Conservation (phyloP, 768 basidiomycete genomes). For the Trametes sanguinea region DNA sequence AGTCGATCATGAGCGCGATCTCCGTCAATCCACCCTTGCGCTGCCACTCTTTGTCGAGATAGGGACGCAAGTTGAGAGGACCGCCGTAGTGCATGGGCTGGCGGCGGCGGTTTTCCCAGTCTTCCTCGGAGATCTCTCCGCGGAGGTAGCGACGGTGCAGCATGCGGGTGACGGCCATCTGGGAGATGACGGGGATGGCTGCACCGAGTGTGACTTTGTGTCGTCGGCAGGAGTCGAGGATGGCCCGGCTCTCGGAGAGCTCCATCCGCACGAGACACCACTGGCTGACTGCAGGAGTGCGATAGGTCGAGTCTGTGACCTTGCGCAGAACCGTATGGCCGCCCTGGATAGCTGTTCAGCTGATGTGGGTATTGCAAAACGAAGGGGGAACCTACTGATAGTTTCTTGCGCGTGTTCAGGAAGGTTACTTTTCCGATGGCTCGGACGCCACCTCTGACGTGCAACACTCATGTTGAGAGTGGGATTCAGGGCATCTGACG, state of each 20-base stretch:
- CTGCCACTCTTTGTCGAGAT: conserved; percentile 50
- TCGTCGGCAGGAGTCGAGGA: conserved; percentile 43
- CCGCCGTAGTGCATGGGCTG: conserved; percentile 52
- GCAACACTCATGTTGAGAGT: conserved; percentile 35
- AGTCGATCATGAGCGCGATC: conserved; percentile 45
- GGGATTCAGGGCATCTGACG: conserved; percentile 43
- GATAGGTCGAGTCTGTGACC: conserved; percentile 35
- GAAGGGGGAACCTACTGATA: conserved; percentile 35
- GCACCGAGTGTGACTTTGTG: conserved; percentile 52
- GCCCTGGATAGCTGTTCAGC: conserved; percentile 40
- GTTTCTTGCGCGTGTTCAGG: conserved; percentile 35
- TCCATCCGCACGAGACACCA: conserved; percentile 37
- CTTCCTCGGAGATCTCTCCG: conserved; percentile 49
- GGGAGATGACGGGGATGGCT: conserved; percentile 49
- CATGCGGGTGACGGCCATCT: conserved; percentile 54
- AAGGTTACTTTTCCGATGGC: conserved; percentile 45
- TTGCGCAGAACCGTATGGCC: conserved; percentile 57
- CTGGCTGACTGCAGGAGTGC: conserved; percentile 29
- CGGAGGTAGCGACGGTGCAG: conserved; percentile 48
- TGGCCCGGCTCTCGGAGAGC: conserved; percentile 31
- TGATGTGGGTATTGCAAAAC: no score
- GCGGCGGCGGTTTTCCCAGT: conserved; percentile 53
- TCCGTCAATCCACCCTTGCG: conserved; percentile 46
- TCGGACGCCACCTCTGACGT: conserved; percentile 45
- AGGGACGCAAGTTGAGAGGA: conserved; percentile 53